phyloP scores from a whole-genome alignment of 2,329 filamentous ascomycete genomes.

The Colletotrichum spaethianum region DNA sequence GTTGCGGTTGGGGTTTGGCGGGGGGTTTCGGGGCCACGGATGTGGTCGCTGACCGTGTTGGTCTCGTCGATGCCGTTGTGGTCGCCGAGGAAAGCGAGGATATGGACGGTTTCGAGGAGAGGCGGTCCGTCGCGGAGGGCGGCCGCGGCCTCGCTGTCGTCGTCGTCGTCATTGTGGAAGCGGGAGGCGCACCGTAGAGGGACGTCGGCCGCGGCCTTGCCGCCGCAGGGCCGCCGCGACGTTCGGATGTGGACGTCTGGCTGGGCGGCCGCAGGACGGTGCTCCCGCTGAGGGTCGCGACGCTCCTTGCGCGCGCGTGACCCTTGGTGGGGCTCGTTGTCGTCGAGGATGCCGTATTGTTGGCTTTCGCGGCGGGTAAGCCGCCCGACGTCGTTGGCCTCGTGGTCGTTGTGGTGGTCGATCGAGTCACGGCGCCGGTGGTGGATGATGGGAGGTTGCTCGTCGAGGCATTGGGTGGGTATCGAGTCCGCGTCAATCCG shows the following conservation, averaged over 20 bases:
- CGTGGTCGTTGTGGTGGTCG: conserved; percentile 22
- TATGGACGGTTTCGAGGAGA: conserved; percentile 13
- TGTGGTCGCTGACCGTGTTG: conserved; percentile 39
- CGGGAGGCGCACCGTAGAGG: conserved; percentile 28
- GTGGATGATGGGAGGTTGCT: conserved; percentile 25
- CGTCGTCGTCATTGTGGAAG: neutral
- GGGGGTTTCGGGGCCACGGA: conserved; percentile 21
- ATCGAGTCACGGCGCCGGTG: conserved; percentile 13
- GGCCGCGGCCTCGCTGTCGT: conserved; percentile 13
- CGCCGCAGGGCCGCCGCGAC: conserved; percentile 39
- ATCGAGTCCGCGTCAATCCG: conserved; percentile 1
- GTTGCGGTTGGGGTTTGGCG: conserved; percentile 53
- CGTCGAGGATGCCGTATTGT: conserved; percentile 21
- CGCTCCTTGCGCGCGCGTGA: conserved; percentile 59
- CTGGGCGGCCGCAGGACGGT: conserved; percentile 57
- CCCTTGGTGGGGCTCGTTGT: conserved; percentile 41
- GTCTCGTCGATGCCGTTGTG: conserved; percentile 36
- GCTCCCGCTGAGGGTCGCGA: conserved; percentile 53
- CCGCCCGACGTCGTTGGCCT: conserved; percentile 49
- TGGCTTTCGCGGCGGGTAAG: conserved; percentile 37
- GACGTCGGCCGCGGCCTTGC: conserved; percentile 25
- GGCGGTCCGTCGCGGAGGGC: conserved; percentile 18
- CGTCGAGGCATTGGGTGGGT: conserved; percentile 46
- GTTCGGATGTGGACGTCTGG: conserved; percentile 45
- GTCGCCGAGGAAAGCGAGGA: conserved; percentile 14